These are phyloP conservation scores for Lichtheimia ramosa DNA, from an alignment of 371 early-diverging fungal species.

Conservation along the genomic window DNA sequence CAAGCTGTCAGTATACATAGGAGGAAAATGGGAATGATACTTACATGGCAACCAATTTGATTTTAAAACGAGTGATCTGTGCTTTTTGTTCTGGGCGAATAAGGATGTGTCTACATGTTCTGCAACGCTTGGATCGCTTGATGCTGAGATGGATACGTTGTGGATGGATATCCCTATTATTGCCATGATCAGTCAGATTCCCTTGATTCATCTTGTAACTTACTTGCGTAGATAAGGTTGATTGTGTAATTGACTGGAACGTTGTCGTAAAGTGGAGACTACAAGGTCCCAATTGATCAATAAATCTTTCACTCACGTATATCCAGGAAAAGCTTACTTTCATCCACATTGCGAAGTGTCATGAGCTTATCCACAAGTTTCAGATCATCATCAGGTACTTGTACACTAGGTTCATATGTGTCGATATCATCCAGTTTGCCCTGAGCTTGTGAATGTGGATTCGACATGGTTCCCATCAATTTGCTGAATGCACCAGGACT, in stretches of 20 bases:
- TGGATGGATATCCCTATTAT: slow-evolving; percentile 61
- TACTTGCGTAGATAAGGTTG: slow-evolving; percentile 60
- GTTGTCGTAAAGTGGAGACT: slow-evolving; percentile 71
- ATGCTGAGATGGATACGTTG: slow-evolving; percentile 85
- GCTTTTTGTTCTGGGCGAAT: slow-evolving; percentile 93
- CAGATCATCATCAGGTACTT: slow-evolving; percentile 48
- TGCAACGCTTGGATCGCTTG: slow-evolving; percentile 85
- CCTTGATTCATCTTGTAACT: slow-evolving; percentile 1
- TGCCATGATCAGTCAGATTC: background rate
- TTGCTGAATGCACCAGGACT: slow-evolving; percentile 40
- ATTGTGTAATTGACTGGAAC: slow-evolving; percentile 67
- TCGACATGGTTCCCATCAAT: slow-evolving; percentile 35
- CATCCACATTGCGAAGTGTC: slow-evolving; percentile 41
- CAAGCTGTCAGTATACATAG: background rate
- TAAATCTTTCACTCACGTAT: background rate
- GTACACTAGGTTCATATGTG: slow-evolving; percentile 48
- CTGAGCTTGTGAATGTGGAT: slow-evolving; percentile 25
- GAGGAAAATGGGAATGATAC: background rate
- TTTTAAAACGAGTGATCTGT: slow-evolving; percentile 81
- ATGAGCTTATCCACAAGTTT: slow-evolving; percentile 50
- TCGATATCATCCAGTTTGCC: slow-evolving; percentile 52
- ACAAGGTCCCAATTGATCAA: background rate
- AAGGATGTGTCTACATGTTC: slow-evolving; percentile 83
- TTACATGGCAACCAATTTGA: slow-evolving; percentile 80
- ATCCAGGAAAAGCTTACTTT: slow-evolving; percentile 19